Base-by-base conservation (phyloP, 1,139 yeast genomes). In the Yamadazyma friedrichii region DNA sequence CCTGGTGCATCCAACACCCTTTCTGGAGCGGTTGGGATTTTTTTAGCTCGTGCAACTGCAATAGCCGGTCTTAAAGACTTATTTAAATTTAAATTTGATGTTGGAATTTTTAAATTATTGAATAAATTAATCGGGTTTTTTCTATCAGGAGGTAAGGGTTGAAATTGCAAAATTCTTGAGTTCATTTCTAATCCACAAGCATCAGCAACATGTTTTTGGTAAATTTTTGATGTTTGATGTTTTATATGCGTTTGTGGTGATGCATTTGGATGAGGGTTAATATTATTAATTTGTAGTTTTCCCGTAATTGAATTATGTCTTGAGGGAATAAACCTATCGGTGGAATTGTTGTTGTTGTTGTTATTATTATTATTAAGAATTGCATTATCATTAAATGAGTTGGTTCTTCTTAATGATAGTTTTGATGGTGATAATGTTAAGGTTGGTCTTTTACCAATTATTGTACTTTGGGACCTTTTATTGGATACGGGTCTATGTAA, bases 1-100 rank as follows among this genome's bases (percentile, higher is more conserved):
- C 96, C 97, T 0, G 98, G 99, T 0, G 98, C 98, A 65, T 93
- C 99, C 36, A 93, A 72, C 1, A 93, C 96, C 50, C 96, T 76
- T 52, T 88, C 96, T 1, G 98, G 98, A 12, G 89, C 88, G 0
- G 88, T 80, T 11, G 95, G 89, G 34, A 93, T 78, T 53, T 84
- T 85, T 50, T 95, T 72, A 36, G 78, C 72, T 46, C 82, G 67
- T 1, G 83, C 82, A 40, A 70, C 65, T 3, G 78, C 80, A 10
- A 64, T 60, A 1, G 78, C 72, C 0, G 82, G 80, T 42, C 75
- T 69, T 41, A 61, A 50, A 15, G 55, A 49, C 33, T 36, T 42
- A 13, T 51, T 49, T 1, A 54, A 52, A 40, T 35, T 54, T 52
- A 15, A 24, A 31, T 33, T 37, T 12, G 40, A 31, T 38, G 33